Conservation (phyloP, 768 basidiomycete genomes). For the Psilocybe cyanescens region DNA sequence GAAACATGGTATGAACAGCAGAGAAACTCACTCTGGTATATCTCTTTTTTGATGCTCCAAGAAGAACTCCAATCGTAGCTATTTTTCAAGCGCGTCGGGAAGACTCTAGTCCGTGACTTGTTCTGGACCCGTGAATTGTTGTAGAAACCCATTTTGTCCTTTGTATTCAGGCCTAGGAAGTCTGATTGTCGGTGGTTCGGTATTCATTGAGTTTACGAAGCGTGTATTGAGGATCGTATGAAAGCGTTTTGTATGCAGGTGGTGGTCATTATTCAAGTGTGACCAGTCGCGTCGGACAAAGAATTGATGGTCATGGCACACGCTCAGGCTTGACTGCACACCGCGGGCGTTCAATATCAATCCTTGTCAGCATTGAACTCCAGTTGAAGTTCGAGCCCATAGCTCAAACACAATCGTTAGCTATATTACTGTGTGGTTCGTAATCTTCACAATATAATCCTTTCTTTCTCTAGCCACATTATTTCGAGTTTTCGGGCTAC, state of each 20-base stretch:
- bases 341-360: too few species aligned
- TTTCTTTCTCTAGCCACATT: too few species aligned
- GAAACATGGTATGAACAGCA: background rate
- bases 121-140: conserved; percentile 10
- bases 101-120: conserved; percentile 14
- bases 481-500: too few species aligned
- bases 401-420: too few species aligned
- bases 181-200: conserved; percentile 3
- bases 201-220: background rate
- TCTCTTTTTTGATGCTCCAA: conserved; percentile 41
- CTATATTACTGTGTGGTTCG: too few species aligned
- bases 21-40: conserved; percentile 41
- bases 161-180: conserved; percentile 11
- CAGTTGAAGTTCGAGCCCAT: too few species aligned
- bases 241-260: background rate
- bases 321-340: too few species aligned
- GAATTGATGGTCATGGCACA: too few species aligned
- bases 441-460: too few species aligned
- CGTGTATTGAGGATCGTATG: background rate
- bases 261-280: conserved; percentile 3
- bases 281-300: background rate
- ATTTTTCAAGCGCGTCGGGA: conserved; percentile 28
- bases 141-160: conserved; percentile 19
- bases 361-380: too few species aligned
- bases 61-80: conserved; percentile 41